Conservation (phyloP, 192 early-diverging fungal species). For the Umbelopsis vinacea region DNA sequence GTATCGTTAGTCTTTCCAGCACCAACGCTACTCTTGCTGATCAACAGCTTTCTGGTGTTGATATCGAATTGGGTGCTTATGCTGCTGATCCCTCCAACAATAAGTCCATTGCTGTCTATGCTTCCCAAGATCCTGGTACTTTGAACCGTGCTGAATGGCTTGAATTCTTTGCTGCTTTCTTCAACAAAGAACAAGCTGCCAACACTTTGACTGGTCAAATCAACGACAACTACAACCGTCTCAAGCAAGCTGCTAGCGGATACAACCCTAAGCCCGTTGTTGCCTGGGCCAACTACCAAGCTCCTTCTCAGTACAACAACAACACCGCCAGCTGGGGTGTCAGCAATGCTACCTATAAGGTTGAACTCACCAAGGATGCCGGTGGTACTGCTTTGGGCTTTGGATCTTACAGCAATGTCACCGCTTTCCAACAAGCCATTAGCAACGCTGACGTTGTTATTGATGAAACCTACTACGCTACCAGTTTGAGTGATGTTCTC, state of each 20-base stretch:
- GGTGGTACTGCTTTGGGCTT: constrained; percentile 47
- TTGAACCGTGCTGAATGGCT: constrained; percentile 66
- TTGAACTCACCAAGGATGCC: constrained; percentile 64
- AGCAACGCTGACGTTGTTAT: constrained; percentile 66
- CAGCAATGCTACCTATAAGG: constrained; percentile 61
- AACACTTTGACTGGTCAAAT: constrained; percentile 52
- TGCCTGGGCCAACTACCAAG: constrained; percentile 66
- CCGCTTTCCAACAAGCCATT: constrained; percentile 58
- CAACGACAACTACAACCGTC: constrained; percentile 62
- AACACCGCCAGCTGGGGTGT: constrained; percentile 70
- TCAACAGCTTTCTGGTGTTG: constrained; percentile 51
- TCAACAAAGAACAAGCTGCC: constrained; percentile 60
- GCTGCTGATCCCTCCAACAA: constrained; percentile 43
- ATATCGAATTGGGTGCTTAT: constrained; percentile 50
- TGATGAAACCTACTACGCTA: constrained; percentile 68
- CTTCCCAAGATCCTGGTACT: constrained; percentile 51
- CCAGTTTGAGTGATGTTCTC: constrained; percentile 53
- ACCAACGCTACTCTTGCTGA: constrained; percentile 50
- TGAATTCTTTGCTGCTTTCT: constrained; percentile 66
- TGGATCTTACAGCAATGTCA: constrained; percentile 36
- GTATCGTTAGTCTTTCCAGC: constrained; percentile 39
- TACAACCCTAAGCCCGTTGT: constrained; percentile 50
- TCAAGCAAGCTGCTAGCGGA: constrained; percentile 43
- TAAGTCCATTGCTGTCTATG: constrained; percentile 52
- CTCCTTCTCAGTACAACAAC: constrained; percentile 66